These are phyloP conservation scores for Acrodontium crateriforme DNA, from an alignment of 2,329 filamentous ascomycete species.

Conservation along the genomic window DNA sequence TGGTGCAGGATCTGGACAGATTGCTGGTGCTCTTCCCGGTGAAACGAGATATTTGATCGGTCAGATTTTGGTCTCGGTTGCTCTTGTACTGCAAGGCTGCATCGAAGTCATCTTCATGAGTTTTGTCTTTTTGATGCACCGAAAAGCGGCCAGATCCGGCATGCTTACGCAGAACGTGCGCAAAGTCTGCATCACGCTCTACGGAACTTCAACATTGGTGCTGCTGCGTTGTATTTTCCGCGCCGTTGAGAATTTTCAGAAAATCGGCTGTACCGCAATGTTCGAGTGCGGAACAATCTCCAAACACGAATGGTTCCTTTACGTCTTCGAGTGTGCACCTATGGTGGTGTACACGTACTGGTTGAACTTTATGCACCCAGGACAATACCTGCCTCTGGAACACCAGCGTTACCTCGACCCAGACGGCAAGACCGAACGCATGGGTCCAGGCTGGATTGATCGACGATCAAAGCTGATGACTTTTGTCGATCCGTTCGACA, in stretches of 20 bases:
- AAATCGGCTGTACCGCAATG: neutral
- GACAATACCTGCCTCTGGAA: conserved; percentile 32
- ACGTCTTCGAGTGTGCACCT: conserved; percentile 37
- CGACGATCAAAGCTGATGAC: conserved; percentile 4
- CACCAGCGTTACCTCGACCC: conserved; percentile 36
- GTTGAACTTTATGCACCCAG: conserved; percentile 37
- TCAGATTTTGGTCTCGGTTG: conserved; percentile 26
- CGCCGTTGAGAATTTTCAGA: conserved; percentile 33
- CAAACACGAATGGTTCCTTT: conserved; percentile 37
- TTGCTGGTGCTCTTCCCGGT: conserved; percentile 23
- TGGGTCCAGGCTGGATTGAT: conserved; percentile 8
- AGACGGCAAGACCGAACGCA: conserved; percentile 36
- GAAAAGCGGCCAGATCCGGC: conserved; percentile 23
- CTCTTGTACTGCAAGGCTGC: conserved; percentile 34
- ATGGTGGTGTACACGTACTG: conserved; percentile 38
- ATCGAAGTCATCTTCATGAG: conserved; percentile 34
- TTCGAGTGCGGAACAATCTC: conserved; percentile 18
- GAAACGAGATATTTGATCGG: conserved; percentile 3
- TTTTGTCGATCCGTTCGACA: conserved; percentile 6
- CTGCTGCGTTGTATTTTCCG: conserved; percentile 36
- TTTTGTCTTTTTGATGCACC: conserved; percentile 33
- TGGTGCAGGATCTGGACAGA: conserved; percentile 33
- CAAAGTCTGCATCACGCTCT: conserved; percentile 30
- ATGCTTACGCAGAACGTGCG: conserved; percentile 31
- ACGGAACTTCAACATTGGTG: conserved; percentile 33